Evolutionary conservation across 2,329 filamentous ascomycete species (phyloP).

Genomic region (Graphiopsis chlorocephala): DNA sequence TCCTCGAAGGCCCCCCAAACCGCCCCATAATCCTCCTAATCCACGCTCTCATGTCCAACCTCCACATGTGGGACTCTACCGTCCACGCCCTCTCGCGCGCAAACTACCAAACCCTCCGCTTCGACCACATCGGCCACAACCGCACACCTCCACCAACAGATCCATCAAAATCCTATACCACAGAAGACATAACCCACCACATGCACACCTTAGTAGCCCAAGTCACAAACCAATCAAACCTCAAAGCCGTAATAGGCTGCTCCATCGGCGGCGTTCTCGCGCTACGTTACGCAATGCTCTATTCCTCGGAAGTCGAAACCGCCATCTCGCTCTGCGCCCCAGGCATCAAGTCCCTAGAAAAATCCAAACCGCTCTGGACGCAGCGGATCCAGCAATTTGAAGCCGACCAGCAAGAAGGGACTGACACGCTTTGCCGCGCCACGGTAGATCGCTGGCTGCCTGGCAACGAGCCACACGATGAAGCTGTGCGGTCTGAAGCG

Average conservation of each 20-base stretch:
- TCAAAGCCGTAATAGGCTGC: constrained; percentile 30
- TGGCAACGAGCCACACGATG: constrained; percentile 20
- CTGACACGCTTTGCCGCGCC: constrained; percentile 18
- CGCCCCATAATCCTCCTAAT: constrained; percentile 23
- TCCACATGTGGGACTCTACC: constrained; percentile 29
- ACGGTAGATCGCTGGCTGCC: constrained; percentile 31
- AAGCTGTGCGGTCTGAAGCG: constrained; percentile 19
- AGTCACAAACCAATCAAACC: constrained; percentile 16
- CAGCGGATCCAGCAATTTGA: constrained; percentile 27
- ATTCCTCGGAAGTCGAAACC: constrained; percentile 22
- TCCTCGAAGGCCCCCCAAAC: constrained; percentile 22
- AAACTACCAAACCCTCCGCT: constrained; percentile 30
- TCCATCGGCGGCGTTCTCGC: constrained; percentile 30
- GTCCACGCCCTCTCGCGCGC: constrained; percentile 21
- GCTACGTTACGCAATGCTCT: constrained; percentile 30
- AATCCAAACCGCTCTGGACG: constrained; percentile 24
- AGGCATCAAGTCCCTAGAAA: constrained; percentile 23
- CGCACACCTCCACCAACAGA: constrained; percentile 22
- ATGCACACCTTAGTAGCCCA: constrained; percentile 25
- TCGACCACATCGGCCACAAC: constrained; percentile 31
- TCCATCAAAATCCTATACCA: constrained; percentile 10
- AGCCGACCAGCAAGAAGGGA: constrained; percentile 20
- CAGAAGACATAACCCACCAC: constrained; percentile 28
- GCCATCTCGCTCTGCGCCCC: constrained; percentile 28
- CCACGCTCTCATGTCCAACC: constrained; percentile 32